Evolutionary conservation across 441 rosid species (phyloP).

Genomic region (Corymbia calophylla): DNA sequence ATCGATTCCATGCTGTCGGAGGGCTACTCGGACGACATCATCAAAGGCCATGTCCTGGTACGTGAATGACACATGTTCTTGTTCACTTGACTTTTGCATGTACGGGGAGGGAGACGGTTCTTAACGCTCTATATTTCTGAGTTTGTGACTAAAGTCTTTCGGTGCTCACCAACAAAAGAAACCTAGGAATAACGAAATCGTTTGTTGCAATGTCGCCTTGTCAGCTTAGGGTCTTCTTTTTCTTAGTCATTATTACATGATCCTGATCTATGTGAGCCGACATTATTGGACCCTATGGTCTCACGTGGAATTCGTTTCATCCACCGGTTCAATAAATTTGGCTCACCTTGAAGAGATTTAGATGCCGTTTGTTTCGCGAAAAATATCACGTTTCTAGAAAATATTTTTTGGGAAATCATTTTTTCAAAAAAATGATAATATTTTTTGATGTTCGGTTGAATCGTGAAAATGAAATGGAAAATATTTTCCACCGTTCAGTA

Average conservation of each 20-base stretch:
- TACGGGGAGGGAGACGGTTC: too few species aligned
- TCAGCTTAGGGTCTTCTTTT: background rate
- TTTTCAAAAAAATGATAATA: too few species aligned
- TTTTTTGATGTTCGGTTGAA: too few species aligned
- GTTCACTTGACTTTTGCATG: background rate
- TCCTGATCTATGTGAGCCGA: background rate
- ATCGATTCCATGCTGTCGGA: background rate
- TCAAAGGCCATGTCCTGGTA: constrained; percentile 8
- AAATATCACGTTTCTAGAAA: too few species aligned
- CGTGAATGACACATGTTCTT: background rate
- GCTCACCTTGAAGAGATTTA: background rate
- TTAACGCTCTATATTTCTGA: background rate
- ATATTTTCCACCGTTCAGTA: too few species aligned
- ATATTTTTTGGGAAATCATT: too few species aligned
- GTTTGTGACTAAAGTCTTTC: too few species aligned
- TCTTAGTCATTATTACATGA: background rate
- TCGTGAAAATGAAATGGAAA: too few species aligned
- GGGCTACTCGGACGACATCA: background rate
- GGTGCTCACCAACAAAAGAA: too few species aligned
- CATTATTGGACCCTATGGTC: background rate
- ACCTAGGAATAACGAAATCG: too few species aligned
- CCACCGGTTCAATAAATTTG: background rate
- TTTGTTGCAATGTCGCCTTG: too few species aligned
- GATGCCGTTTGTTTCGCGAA: too few species aligned
- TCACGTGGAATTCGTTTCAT: background rate